Evolutionary conservation across 2,329 filamentous ascomycete species (phyloP), one percentile per base, ranked within the genome.

Genomic region (Monilinia fructicola): DNA sequence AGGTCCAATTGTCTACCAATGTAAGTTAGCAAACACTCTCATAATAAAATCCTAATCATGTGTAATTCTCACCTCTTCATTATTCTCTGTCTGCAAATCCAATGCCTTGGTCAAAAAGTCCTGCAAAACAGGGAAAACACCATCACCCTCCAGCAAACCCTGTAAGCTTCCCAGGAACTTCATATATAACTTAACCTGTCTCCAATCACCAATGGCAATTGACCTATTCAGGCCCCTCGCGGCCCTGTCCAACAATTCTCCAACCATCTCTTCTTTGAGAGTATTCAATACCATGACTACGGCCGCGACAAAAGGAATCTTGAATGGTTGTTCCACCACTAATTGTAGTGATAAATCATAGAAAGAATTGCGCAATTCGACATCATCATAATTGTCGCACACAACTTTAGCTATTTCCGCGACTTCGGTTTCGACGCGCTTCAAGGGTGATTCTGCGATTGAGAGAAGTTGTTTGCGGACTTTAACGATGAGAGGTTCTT

Each of bases 281-380:
- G 86, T 85, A 79, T 98, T 97, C 71, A 89, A 85, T 66, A 92
- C 85, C 67, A 97, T 84, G 54, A 96, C 85, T 18, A 94, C 88
- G 26, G 91, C 92, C 12, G 93, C 93, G 48, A 96, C 85, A 76
- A 97, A 98, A 0, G 95, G 94, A n/a, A 93, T 96, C 82, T 98
- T 98, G 78, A 99, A 89, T 1, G 95, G 95, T 79, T 99, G 95
- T 80, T 99, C 95, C 46, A 92, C 77, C 54, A 90, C 84, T 71
- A 98, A 83, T 78, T 94, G 91, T 67, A 93, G 80, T 10, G 88
- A 82, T 40, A 96, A 84, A 67, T 89, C 86, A 71, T 91, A 82
- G 77, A 96, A 96, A 61, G 84, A 87, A 42, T 83, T 84, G 71
- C 88, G 88, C 65, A 96, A 81, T 72, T 93, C 90, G 72, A 89